phyloP scores from a whole-genome alignment of 2,329 filamentous ascomycete species.

The Biscogniauxia sp. region DNA sequence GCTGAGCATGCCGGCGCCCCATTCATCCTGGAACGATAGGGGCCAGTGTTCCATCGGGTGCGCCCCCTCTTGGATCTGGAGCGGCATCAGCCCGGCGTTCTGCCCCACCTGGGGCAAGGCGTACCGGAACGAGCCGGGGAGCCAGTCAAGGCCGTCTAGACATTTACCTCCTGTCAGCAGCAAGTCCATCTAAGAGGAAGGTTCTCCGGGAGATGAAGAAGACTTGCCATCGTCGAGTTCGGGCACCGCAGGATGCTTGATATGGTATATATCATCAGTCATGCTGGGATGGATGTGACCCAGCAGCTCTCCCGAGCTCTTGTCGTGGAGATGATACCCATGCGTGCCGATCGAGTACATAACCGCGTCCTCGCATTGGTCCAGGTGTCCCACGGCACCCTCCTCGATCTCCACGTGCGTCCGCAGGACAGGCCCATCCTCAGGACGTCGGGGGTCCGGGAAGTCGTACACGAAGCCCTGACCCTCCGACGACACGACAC shows the following conservation, averaged over 20 bases:
- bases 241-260: slow-evolving; percentile 20
- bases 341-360: slow-evolving; percentile 42
- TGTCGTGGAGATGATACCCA: slow-evolving; percentile 43
- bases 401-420: slow-evolving; percentile 38
- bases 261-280: slow-evolving; percentile 23
- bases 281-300: slow-evolving; percentile 38
- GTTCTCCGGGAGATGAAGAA: not conserved
- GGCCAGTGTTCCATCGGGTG: slow-evolving; percentile 18
- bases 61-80: slow-evolving; percentile 23
- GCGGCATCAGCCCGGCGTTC: slow-evolving; percentile 25
- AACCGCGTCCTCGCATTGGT: slow-evolving; percentile 40
- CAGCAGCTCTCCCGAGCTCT: slow-evolving; percentile 36
- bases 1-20: slow-evolving; percentile 44
- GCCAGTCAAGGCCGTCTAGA: not conserved
- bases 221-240: slow-evolving; percentile 1
- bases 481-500: slow-evolving; percentile 43
- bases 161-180: not conserved
- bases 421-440: slow-evolving; percentile 31
- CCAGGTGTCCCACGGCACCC: slow-evolving; percentile 43
- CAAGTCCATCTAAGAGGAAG: too few species aligned
- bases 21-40: slow-evolving; percentile 39
- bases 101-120: not conserved
- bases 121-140: not conserved
- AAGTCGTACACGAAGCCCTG: slow-evolving; percentile 46
- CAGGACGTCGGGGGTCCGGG: slow-evolving; percentile 6